Base-by-base conservation (phyloP, 768 basidiomycete genomes). In the Sporobolomyces phaffii region DNA sequence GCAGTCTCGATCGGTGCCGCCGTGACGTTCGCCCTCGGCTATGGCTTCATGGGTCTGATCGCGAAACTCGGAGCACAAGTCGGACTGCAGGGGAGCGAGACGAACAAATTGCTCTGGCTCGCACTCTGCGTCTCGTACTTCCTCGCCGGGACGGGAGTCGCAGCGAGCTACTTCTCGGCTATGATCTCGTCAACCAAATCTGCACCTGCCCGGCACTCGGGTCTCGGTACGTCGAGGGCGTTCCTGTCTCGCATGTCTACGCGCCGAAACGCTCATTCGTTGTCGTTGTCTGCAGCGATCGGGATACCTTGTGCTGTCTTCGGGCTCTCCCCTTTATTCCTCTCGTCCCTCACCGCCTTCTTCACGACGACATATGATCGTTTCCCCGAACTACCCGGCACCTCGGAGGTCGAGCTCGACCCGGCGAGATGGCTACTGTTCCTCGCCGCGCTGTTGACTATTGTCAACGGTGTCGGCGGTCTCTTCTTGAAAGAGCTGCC, bases 311-410 rank as follows among this genome's bases (percentile, higher is more conserved):
- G 65, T 45, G 70, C 72, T 36, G 51, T 73, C 40, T 73, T 75
- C 33, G 74, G 74, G 8, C 60, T 73, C 22, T 69, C 67, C 4
- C 74, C 74, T 4, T 65, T 75, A 8, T 68, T 73, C 54, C 70
- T 75, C 13, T 69, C 70, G 4, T 29, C 64, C 31, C 58, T 74
- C 43, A 72, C 71, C 15, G 57, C 62, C 8, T 61, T 57, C 48
- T 71, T 67, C 60, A 71, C 65, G 38, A 64, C 60, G 8, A n/a
- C 60, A 1, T 24, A 34, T 43, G 49, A 36, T 29, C 47, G 61
- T 13, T 33, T 28, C n/a, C 34, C 40, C 1, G 47, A 17, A 1
- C 54, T 40, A 28, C 56, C 56, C 15, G 53, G 49, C 13, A 28
- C 33, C 20, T 40, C 49, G 9, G 62, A 61, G 33, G 20, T 28